Conservation (phyloP, 768 basidiomycete species). For the Suillus americanus region DNA sequence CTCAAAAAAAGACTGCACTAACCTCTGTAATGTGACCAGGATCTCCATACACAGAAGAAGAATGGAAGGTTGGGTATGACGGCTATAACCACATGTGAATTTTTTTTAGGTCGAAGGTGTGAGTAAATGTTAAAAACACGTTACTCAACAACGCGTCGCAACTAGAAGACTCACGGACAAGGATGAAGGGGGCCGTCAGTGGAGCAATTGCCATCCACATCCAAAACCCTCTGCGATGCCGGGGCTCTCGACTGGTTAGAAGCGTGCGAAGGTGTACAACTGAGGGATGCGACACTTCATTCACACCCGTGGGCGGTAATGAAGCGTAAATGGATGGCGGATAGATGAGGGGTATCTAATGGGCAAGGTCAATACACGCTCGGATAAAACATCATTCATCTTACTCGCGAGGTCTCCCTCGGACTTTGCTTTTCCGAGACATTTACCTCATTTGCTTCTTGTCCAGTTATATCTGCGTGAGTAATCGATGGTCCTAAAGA, state of each 20-base stretch:
- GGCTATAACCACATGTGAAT: constrained; percentile 40
- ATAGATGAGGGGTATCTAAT: constrained; percentile 52
- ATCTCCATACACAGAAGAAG: constrained; percentile 83
- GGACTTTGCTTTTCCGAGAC: constrained; percentile 7
- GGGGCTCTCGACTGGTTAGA: constrained; percentile 54
- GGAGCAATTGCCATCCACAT: constrained; percentile 68
- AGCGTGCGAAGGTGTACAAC: constrained; percentile 49
- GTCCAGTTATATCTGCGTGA: constrained; percentile 19
- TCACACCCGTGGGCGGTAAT: constrained; percentile 27
- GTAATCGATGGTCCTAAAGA: constrained; percentile 57
- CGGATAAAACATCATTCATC: background rate
- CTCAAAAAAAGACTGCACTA: constrained; percentile 11
- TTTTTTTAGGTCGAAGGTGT: constrained; percentile 4
- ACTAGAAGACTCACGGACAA: constrained; percentile 60
- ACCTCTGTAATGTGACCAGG: constrained; percentile 86
- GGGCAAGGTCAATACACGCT: background rate
- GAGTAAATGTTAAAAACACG: background rate
- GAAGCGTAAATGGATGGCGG: constrained; percentile 56
- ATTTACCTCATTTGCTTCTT: constrained; percentile 18
- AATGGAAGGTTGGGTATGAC: constrained; percentile 83
- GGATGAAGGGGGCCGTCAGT: constrained; percentile 70
- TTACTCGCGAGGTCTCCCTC: constrained; percentile 3
- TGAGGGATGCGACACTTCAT: constrained; percentile 31
- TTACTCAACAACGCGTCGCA: background rate
- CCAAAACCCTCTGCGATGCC: constrained; percentile 64